Conservation (phyloP, 2,329 filamentous ascomycete genomes). For the Pseudocercospora macadamiae region DNA sequence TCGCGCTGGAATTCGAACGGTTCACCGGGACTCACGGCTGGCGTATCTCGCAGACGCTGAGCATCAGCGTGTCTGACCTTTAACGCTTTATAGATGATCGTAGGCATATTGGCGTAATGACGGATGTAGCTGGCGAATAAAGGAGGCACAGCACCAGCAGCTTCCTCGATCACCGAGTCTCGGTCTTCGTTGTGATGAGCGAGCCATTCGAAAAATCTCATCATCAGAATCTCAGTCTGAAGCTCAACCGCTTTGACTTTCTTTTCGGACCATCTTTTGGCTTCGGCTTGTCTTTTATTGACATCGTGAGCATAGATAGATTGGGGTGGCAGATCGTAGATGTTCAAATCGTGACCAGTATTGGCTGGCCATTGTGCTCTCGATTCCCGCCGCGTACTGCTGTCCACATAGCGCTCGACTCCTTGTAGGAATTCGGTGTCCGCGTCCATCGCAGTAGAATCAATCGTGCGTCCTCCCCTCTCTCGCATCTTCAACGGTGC, state of each 20-base stretch:
- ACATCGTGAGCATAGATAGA: slow-evolving; percentile 48
- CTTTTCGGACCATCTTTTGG: slow-evolving; percentile 43
- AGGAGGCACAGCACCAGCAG: slow-evolving; percentile 28
- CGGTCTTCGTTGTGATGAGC: slow-evolving; percentile 14
- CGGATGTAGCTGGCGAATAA: slow-evolving; percentile 26
- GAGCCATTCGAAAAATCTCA: slow-evolving; percentile 38
- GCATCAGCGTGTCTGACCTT: slow-evolving; percentile 14
- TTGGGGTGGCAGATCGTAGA: slow-evolving; percentile 44
- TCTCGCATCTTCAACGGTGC: too few species aligned
- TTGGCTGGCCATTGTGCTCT: slow-evolving; percentile 43
- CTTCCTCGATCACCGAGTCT: slow-evolving; percentile 19
- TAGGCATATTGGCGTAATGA: background rate
- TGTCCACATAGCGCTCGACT: slow-evolving; percentile 26
- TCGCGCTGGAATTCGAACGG: slow-evolving; percentile 6
- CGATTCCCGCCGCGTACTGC: slow-evolving; percentile 8
- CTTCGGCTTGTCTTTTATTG: slow-evolving; percentile 36
- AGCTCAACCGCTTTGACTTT: slow-evolving; percentile 48
- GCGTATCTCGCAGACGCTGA: background rate
- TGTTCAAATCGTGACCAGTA: slow-evolving; percentile 38
- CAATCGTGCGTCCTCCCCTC: too few species aligned
- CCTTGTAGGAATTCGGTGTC: slow-evolving; percentile 23
- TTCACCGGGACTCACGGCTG: background rate
- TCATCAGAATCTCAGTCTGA: slow-evolving; percentile 45
- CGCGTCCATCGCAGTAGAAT: background rate
- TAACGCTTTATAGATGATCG: background rate